Evolutionary conservation across 768 basidiomycete genomes (phyloP), one percentile per base, ranked within the genome.

Genomic region (Suillus discolor): DNA sequence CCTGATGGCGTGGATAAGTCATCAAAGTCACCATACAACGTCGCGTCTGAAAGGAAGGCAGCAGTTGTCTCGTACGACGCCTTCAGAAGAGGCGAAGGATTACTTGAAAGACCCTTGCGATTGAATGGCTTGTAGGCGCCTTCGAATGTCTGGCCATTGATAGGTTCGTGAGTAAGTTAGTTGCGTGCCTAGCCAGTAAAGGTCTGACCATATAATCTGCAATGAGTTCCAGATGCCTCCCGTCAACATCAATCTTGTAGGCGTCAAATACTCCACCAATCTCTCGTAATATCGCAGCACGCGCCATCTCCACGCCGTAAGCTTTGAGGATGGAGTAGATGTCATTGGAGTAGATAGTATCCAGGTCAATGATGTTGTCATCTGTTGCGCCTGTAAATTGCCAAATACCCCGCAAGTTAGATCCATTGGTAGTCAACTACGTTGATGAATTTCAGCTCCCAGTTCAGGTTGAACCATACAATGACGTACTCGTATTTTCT

Each of bases 91-190:
- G 97, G 95, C n/a, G 96, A 98, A 31, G 95, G 89, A 77, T 94
- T 95, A 54, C 90, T 87, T 28, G 93, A 90, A 65, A 99, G 92
- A 62, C 97, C 97, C 68, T 91, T 94, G 54, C 97, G 91, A 78
- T 98, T 99, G 82, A 99, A 99, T 2, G 97, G 95, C 79, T 94
- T 97, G 83, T 96, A 99, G 36, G 92, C 95, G 38, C 97, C 97
- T 63, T 98, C 96, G 75, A 95, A 98, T 0, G 97, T 99, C 97
- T 99, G 62, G 28, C 25, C 42, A 44, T 13, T 34, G 36, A 68
- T n/a, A 55, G 28, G 20, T 59, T 25, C 2, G 16, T 60, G 23
- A 60, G 59, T 60, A 60, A 25, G 28, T 28, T 12, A 45, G 45
- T n/a, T n/a, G 18, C 41, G 53, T 71, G 59, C 11, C 18, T 28